Evolutionary conservation across 345 rosid genomes (phyloP).

Genomic region (Excoecaria cochinchinensis): DNA sequence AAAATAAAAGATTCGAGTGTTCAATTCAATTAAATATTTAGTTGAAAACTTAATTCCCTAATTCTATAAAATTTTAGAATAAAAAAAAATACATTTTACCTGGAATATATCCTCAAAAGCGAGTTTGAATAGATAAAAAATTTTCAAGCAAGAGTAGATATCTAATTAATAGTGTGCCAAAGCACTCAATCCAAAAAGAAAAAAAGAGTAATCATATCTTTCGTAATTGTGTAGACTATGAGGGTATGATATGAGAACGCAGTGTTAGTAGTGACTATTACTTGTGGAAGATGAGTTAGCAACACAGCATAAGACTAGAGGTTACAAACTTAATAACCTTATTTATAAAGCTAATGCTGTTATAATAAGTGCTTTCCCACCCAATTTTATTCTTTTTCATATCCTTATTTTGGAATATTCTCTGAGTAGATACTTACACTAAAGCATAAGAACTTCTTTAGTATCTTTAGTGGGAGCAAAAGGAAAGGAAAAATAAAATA

Average conservation of each 20-base stretch:
- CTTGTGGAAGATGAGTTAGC: slow-evolving; percentile 57
- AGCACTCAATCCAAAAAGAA: background rate
- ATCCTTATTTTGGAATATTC: slow-evolving; percentile 32
- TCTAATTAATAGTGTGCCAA: background rate
- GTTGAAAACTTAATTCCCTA: too few relatives aligned
- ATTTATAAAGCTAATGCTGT: background rate
- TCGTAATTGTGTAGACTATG: too few relatives aligned
- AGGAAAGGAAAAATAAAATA: background rate
- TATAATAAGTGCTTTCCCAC: slow-evolving; percentile 9
- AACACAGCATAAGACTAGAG: slow-evolving; percentile 26
- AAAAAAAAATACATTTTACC: too few relatives aligned
- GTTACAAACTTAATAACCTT: slow-evolving; percentile 11
- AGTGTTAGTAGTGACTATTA: slow-evolving; percentile 28
- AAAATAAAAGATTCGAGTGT: too few relatives aligned
- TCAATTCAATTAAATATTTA: too few relatives aligned
- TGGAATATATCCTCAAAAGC: too few relatives aligned
- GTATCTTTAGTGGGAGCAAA: background rate
- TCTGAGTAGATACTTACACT: slow-evolving; percentile 22
- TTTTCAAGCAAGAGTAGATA: too few relatives aligned
- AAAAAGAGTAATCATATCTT: background rate
- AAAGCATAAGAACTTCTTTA: slow-evolving; percentile 16
- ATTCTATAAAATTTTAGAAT: too few relatives aligned
- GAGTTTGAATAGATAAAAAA: too few relatives aligned
- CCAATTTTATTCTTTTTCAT: background rate
- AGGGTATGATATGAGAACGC: too few relatives aligned